Evolutionary conservation across 768 basidiomycete species (phyloP).

Genomic region (Auriscalpium microsporum): DNA sequence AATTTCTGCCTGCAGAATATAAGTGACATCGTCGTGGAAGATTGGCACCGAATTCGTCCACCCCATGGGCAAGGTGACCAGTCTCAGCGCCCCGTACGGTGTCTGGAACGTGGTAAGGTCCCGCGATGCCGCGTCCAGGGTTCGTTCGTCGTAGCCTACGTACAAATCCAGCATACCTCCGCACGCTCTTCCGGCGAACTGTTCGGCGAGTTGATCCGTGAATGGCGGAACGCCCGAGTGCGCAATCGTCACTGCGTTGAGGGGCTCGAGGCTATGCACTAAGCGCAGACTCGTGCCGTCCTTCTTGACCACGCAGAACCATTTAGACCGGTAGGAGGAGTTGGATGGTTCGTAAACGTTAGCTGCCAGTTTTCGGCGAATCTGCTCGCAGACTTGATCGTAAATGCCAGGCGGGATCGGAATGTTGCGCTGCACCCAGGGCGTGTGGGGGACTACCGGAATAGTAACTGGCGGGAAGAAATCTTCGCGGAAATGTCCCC

Average conservation of each 20-base stretch:
- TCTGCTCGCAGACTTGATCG: conserved; percentile 22
- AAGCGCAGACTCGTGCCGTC: conserved; percentile 14
- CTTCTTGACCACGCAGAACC: conserved; percentile 19
- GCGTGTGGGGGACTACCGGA: conserved; percentile 23
- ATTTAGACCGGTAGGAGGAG: conserved; percentile 17
- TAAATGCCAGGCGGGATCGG: conserved; percentile 7
- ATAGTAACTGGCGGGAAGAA: conserved; percentile 25
- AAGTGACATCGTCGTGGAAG: conserved; percentile 31
- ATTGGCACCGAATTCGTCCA: conserved; percentile 33
- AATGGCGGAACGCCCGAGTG: conserved; percentile 15
- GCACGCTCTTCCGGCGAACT: conserved; percentile 16
- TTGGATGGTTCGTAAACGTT: conserved; percentile 25
- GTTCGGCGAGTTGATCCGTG: conserved; percentile 16
- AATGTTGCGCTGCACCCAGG: conserved; percentile 21
- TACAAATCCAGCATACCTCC: conserved; percentile 17
- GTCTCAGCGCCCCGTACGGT: conserved; percentile 24
- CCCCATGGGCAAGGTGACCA: conserved; percentile 32
- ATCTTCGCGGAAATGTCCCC: conserved; percentile 24
- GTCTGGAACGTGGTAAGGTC: conserved; percentile 36
- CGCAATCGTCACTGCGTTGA: conserved; percentile 17
- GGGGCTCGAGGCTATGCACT: conserved; percentile 18
- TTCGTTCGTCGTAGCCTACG: conserved; percentile 28
- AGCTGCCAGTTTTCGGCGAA: conserved; percentile 27
- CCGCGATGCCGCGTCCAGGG: conserved; percentile 21
- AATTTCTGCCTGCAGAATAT: conserved; percentile 32